Evolutionary conservation across 2,329 filamentous ascomycete species (phyloP).

Genomic region (Colletotrichum sp.): DNA sequence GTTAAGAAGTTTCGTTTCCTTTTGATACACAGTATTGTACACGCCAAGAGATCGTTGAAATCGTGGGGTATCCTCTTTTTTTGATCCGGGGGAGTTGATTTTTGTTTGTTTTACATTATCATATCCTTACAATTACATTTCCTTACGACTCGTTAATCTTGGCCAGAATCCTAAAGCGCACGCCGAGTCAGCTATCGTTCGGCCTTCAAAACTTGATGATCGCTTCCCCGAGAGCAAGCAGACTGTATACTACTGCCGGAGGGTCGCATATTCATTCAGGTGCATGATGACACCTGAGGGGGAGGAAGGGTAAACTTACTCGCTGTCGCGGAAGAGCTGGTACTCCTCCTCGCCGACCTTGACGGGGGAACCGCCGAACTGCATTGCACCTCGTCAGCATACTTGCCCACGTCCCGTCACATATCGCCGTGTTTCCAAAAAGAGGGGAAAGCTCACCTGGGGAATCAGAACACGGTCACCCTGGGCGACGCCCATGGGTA

Average conservation of each 20-base stretch:
- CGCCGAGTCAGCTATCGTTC: slow-evolving; percentile 3
- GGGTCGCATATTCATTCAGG: too few relatives aligned
- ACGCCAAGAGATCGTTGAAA: slow-evolving; percentile 21
- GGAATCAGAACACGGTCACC: slow-evolving; percentile 97
- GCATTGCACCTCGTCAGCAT: slow-evolving; percentile 12
- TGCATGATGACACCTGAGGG: background rate
- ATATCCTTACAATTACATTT: background rate
- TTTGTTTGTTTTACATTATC: background rate
- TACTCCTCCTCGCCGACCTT: slow-evolving; percentile 98
- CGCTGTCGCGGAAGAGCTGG: slow-evolving; percentile 94
- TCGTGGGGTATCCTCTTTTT: slow-evolving; percentile 30
- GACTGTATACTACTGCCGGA: too few relatives aligned
- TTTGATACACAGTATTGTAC: slow-evolving; percentile 35
- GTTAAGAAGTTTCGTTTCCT: slow-evolving; percentile 18
- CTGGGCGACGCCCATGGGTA: slow-evolving; percentile 79
- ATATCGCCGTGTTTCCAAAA: background rate
- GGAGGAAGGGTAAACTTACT: slow-evolving; percentile 68
- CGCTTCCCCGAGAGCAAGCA: too few relatives aligned
- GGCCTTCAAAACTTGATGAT: background rate
- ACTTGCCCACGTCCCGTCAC: background rate
- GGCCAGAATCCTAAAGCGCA: slow-evolving; percentile 77
- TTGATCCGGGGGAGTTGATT: background rate
- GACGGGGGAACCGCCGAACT: slow-evolving; percentile 93
- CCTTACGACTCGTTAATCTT: slow-evolving; percentile 89
- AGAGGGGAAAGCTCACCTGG: slow-evolving; percentile 59